Base-by-base conservation (phyloP, 2,329 filamentous ascomycete species). In the Ambrosiella cleistominuta region DNA sequence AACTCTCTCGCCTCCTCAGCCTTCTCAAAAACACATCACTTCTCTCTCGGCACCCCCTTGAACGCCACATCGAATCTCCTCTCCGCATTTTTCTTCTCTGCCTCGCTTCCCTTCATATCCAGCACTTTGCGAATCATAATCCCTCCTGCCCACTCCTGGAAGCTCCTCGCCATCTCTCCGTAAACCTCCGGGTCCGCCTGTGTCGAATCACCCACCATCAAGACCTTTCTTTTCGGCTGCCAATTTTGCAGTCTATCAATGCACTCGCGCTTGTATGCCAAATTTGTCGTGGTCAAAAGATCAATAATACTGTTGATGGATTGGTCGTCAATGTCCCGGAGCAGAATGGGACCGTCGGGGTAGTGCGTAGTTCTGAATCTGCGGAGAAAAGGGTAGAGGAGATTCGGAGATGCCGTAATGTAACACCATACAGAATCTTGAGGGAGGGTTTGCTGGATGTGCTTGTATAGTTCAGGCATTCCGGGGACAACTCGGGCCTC, bases 121-220 rank as follows among this genome's bases (percentile, higher is more conserved):
- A 76, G 82, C 0, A 93, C 88, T 66, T 87, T 91, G 57, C 90
- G 80, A 65, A 96, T 95, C 62, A 87, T 84, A 52, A 97, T 93
- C 11, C 86, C 78, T 61, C 80, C 80, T 61, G 96, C 80, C 88
- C 89, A 96, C 6, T 77, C 80, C 0, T 83, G 82, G 62, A 82
- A 79, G 54, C 76, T 75, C 56, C 81, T 76, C 64, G 79, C 83
- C 70, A 88, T 81, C 63, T 90, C 83, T 36, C 83, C 90, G 66
- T 96, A 97, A 0, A 87, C 81, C 68, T 97, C 91, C 0, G 91
- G 90, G 64, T 97, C 91, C 35, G 81, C 85, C 70, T 96, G 91
- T 0, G 90, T 96, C 44, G 85, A 91, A 70, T 97, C 91, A 0
- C 91, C 91, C 63, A 97, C 82, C 63, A 83, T 83, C 62, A 97